Base-by-base conservation (phyloP, 176 grass and related monocot species). In the Oryza officinalis region DNA sequence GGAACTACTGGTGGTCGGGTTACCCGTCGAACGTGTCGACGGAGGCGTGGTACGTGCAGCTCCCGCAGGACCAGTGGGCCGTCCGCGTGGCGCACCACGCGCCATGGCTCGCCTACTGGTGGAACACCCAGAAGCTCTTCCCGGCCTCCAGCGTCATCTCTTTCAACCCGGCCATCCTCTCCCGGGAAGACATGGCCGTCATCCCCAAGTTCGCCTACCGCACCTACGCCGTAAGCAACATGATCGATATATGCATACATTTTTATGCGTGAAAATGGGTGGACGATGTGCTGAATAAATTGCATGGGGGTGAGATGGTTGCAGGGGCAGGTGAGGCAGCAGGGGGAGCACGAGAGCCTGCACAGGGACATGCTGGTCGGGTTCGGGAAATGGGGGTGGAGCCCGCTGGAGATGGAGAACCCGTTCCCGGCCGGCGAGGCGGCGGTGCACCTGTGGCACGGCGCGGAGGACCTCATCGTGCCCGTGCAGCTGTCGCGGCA, bases 1-100 rank as follows among this genome's bases (percentile, higher is more conserved):
- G 84, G 17, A 95, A 98, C 91, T 98, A 54, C 73, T 98, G 96
- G 96, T 98, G 96, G 96, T 91, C 84, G 1, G 96, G 96, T 25
- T 90, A 63, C 57, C 96, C 93, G 0, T 35, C 80, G 10, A 95
- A 95, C 76, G 67, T 93, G 63, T 85, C 85, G 6, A 71, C 66
- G 69, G 89, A 71, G 13, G 88, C 93, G 35, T 98, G 88, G 87
- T 35, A 95, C 67, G 64, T 82, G 80, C 96, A 98, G 89, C 35
- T 88, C 32, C 54, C 69, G 6, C 86, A 79, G 64, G 96, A 98
- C 72, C 81, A 92, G 84, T 93, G 87, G 91, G 91, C 93, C 13
- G 93, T 95, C 35, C 63, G 91, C 17, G 82, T 98, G 2, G 90
- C 89, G 52, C 96, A 98, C 78, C 85, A 95, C 86, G 79, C 86